Evolutionary conservation across 1,284 basidiomycete species (phyloP).

Genomic region (Cryptococcus sp.): DNA sequence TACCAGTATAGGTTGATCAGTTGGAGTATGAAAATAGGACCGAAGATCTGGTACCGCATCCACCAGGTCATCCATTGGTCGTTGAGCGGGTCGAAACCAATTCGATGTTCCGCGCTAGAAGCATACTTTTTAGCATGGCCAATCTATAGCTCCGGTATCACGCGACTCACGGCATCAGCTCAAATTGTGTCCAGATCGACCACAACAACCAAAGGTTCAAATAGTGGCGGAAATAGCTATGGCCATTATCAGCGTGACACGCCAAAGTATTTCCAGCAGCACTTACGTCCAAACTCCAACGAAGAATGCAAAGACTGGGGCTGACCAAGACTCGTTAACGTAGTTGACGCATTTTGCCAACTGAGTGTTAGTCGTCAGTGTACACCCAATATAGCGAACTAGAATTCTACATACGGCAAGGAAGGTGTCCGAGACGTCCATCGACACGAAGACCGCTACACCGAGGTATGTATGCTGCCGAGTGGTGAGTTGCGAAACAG

Average conservation of each 20-base stretch:
- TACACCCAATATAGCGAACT: not conserved
- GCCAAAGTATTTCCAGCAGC: not conserved
- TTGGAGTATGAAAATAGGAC: slow-evolving; percentile 73
- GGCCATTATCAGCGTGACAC: not conserved
- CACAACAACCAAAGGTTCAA: slow-evolving; percentile 84
- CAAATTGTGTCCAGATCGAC: slow-evolving; percentile 81
- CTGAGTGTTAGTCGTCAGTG: slow-evolving; percentile 52
- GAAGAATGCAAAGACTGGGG: slow-evolving; percentile 68
- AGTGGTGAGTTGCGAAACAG: not conserved
- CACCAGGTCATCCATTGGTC: slow-evolving; percentile 74
- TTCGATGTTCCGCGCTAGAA: slow-evolving; percentile 42
- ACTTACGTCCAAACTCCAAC: slow-evolving; percentile 79
- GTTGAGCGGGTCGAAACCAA: slow-evolving; percentile 61
- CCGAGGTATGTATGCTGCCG: slow-evolving; percentile 74
- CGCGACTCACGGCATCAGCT: slow-evolving; percentile 70
- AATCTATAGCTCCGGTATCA: not conserved
- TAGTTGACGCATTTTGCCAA: slow-evolving; percentile 86
- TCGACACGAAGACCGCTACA: slow-evolving; percentile 89
- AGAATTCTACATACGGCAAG: slow-evolving; percentile 67
- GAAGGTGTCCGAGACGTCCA: slow-evolving; percentile 92
- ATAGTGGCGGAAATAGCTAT: slow-evolving; percentile 93
- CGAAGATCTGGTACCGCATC: slow-evolving; percentile 81
- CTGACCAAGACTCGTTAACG: slow-evolving; percentile 68
- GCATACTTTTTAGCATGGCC: slow-evolving; percentile 7
- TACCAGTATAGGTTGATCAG: slow-evolving; percentile 90